A percentile compares a stretch with the other conserved stretches of the same genome.
These are phyloP conservation scores for Hyaloscypha variabilis DNA, from an alignment of 495 filamentous ascomycete species.

Conservation along the genomic window DNA sequence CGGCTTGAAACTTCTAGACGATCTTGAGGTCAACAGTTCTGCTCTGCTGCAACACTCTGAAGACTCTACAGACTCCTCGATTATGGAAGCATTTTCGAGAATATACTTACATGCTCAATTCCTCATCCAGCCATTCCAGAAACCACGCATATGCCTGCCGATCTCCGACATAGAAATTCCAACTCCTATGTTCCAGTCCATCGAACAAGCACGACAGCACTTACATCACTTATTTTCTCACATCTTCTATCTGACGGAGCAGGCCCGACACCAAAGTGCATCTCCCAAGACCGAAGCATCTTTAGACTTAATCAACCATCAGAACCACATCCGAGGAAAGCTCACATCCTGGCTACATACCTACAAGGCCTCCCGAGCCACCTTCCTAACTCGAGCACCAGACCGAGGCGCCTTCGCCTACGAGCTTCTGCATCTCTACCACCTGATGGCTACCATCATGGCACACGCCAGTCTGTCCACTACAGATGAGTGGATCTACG, in stretches of 20 bases:
- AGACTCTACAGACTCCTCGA: constrained; percentile 39
- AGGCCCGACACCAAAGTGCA: constrained; percentile 20
- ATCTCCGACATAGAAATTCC: constrained; percentile 22
- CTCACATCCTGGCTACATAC: constrained; percentile 3
- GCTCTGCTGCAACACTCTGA: constrained; percentile 26
- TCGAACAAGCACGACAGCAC: constrained; percentile 17
- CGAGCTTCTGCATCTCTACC: constrained; percentile 43
- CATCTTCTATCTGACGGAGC: constrained; percentile 33
- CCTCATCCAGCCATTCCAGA: constrained; percentile 1
- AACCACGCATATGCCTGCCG: constrained; percentile 30
- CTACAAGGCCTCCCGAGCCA: constrained; percentile 8
- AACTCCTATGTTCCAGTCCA: constrained; percentile 30
- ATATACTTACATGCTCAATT: constrained; percentile 39
- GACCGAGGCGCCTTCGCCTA: constrained; percentile 21
- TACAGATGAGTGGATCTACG: constrained; percentile 43
- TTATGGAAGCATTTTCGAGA: constrained; percentile 41
- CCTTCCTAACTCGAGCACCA: not conserved
- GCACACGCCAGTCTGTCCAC: constrained; percentile 38
- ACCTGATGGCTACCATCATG: constrained; percentile 53
- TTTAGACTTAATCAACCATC: not conserved
- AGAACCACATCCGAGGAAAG: constrained; percentile 2
- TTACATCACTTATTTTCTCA: constrained; percentile 37
- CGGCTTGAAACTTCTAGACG: constrained; percentile 38
- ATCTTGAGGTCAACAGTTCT: constrained; percentile 12
- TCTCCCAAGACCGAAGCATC: not conserved